A percentile compares a stretch with the other conserved stretches of the same genome.
Conservation (phyloP, 805 yeast species). For the Suhomyces sp. region DNA sequence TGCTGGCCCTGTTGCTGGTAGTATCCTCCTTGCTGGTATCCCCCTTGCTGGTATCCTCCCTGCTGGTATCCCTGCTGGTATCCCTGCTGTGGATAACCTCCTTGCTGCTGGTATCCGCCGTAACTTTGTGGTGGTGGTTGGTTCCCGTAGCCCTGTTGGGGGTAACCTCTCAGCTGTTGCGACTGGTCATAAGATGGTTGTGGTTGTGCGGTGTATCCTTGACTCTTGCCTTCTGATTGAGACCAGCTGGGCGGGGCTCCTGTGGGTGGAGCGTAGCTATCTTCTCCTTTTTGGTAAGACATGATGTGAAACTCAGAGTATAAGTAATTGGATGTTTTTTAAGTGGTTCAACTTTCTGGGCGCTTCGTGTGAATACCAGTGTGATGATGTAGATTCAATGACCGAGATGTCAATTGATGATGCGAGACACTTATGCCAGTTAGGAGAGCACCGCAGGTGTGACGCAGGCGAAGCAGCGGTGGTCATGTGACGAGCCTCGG, state of each 20-base stretch:
- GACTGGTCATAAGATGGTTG: conserved; percentile 13
- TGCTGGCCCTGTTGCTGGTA: conserved; percentile 43
- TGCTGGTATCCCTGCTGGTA: conserved; percentile 10
- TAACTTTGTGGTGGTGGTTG: conserved; percentile 11
- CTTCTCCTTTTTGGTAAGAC: conserved; percentile 1
- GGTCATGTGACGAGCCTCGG: neutral
- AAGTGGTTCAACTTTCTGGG: neutral
- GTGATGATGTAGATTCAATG: neutral
- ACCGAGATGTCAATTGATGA: neutral
- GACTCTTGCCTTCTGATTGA: neutral
- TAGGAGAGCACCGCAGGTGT: neutral
- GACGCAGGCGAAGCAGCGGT: neutral
- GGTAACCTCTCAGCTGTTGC: conserved; percentile 19
- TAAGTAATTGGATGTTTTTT: neutral
- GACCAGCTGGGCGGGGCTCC: conserved; percentile 29
- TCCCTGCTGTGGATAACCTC: conserved; percentile 11
- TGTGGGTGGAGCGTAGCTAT: conserved; percentile 23
- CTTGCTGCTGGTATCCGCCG: conserved; percentile 11
- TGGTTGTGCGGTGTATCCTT: conserved; percentile 10
- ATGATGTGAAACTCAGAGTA: neutral
- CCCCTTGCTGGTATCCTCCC: conserved; percentile 26
- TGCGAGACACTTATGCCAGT: neutral
- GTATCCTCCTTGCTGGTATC: conserved; percentile 15
- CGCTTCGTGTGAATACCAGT: neutral
- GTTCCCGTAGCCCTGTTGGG: conserved; percentile 9